Evolutionary conservation across 1,284 basidiomycete genomes (phyloP).

Genomic region (Coniophora puteana): DNA sequence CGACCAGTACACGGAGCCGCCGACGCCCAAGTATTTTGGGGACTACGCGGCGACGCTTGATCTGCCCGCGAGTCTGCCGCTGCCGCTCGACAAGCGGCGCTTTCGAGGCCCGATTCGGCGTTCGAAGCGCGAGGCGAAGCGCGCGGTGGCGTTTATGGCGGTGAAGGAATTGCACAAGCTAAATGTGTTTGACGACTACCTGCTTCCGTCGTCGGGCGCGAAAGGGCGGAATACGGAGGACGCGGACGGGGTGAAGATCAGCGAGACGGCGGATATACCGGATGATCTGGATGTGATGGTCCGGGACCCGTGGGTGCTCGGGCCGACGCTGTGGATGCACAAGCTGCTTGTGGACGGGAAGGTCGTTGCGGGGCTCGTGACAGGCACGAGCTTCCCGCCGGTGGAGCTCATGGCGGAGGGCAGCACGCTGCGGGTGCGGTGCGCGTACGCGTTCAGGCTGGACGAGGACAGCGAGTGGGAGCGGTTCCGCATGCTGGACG

Average conservation of each 20-base stretch:
- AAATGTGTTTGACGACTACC: conserved; percentile 76
- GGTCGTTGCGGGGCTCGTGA: conserved; percentile 53
- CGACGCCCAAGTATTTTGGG: conserved; percentile 58
- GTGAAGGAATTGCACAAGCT: conserved; percentile 63
- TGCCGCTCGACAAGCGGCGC: conserved; percentile 48
- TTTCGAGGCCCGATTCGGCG: conserved; percentile 54
- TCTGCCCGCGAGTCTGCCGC: conserved; percentile 66
- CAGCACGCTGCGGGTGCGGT: conserved; percentile 32
- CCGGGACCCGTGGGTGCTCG: conserved; percentile 62
- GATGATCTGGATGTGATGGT: conserved; percentile 53
- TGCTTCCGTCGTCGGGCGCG: conserved; percentile 56
- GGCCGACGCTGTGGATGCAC: conserved; percentile 57
- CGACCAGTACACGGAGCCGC: conserved; percentile 61
- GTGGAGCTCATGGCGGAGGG: conserved; percentile 38
- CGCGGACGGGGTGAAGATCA: conserved; percentile 43
- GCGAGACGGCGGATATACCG: conserved; percentile 41
- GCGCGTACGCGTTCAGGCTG: conserved; percentile 37
- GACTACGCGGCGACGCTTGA: conserved; percentile 54
- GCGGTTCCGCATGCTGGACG: conserved; percentile 47
- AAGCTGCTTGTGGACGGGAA: conserved; percentile 47
- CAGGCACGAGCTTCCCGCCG: conserved; percentile 51
- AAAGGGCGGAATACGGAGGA: conserved; percentile 45
- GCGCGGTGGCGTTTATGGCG: conserved; percentile 74
- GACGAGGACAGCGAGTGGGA: conserved; percentile 40
- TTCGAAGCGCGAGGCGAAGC: conserved; percentile 77